Percentiles rank a stretch among this genome's conserved stretches.
Evolutionary conservation across 176 grass and related monocot species (phyloP).

Genomic region (Rhynchospora pubera): DNA sequence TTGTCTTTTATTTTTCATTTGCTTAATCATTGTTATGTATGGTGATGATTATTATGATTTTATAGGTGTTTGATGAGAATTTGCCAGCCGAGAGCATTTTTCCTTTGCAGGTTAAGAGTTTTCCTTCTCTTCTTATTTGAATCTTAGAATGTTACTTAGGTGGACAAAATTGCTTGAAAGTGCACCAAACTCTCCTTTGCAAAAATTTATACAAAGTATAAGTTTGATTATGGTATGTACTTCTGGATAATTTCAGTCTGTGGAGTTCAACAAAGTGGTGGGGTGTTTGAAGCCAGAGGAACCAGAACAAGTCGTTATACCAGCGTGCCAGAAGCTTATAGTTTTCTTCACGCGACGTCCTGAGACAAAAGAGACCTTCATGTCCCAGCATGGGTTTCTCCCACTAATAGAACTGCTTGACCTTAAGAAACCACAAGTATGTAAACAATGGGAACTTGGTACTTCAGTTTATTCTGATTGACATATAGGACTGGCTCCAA

Average conservation of each 20-base stretch:
- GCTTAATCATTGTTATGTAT: slow-evolving; percentile 23
- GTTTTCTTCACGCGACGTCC: slow-evolving; percentile 64
- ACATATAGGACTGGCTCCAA: neutral
- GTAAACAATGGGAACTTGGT: slow-evolving; percentile 18
- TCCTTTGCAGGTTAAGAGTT: slow-evolving; percentile 64
- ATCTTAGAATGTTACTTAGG: neutral
- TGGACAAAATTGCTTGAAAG: neutral
- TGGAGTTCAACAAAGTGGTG: slow-evolving; percentile 99
- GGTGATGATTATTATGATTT: slow-evolving; percentile 10
- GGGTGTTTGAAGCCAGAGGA: slow-evolving; percentile 70
- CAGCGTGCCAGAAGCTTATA: slow-evolving; percentile 81
- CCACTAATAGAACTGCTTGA: slow-evolving; percentile 93
- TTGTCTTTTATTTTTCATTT: neutral
- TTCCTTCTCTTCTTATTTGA: neutral
- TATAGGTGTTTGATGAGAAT: slow-evolving; percentile 61
- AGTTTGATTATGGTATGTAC: neutral
- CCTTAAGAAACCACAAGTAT: slow-evolving; percentile 79
- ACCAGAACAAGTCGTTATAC: slow-evolving; percentile 87
- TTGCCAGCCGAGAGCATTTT: slow-evolving; percentile 60
- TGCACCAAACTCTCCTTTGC: neutral
- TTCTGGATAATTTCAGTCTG: slow-evolving; percentile 37
- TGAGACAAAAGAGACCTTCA: slow-evolving; percentile 84
- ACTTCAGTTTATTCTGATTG: neutral
- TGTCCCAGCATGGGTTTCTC: slow-evolving; percentile 89
- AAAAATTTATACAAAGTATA: neutral